A percentile compares a stretch with the other conserved stretches of the same genome.
Evolutionary conservation across 2,329 filamentous ascomycete species (phyloP).

Genomic region (Penicillium sumatraense): DNA sequence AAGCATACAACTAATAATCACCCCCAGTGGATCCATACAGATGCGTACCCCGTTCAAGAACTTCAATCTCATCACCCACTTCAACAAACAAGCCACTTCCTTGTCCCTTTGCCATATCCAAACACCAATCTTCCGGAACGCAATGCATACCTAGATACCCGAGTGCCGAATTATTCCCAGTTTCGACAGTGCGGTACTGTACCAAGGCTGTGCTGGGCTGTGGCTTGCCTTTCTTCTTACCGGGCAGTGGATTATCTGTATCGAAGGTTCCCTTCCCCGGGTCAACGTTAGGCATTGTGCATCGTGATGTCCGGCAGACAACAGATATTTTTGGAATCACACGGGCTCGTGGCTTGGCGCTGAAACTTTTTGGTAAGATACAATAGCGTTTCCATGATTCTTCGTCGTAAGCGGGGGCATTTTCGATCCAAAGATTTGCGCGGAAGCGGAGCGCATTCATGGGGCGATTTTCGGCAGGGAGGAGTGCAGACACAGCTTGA

Average conservation of each 20-base stretch:
- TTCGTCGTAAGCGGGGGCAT: conserved; percentile 23
- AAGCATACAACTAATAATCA: conserved; percentile 16
- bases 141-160: conserved; percentile 31
- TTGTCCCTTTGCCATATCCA: conserved; percentile 17
- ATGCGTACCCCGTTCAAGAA: conserved; percentile 25
- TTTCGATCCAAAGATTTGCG: conserved; percentile 26
- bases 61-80: conserved; percentile 26
- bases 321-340: conserved; percentile 21
- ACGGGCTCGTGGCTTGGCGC: conserved; percentile 4
- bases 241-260: conserved; percentile 19
- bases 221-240: conserved; percentile 23
- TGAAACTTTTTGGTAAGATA: conserved; percentile 11
- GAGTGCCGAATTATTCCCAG: conserved; percentile 22
- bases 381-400: conserved; percentile 27
- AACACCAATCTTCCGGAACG: conserved; percentile 23
- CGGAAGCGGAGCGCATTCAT: conserved; percentile 27
- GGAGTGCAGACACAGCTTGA: conserved; percentile 23
- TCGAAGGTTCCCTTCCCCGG: conserved; percentile 22
- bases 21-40: conserved; percentile 25
- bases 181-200: conserved; percentile 21
- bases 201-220: conserved; percentile 28
- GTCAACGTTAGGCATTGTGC: conserved; percentile 29
- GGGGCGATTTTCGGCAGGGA: conserved; percentile 25
- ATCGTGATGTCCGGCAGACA: conserved; percentile 29
- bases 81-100: conserved; percentile 17